Evolutionary conservation across 2,329 filamentous ascomycete species (phyloP), one percentile per base, ranked within the genome.

Genomic region (Dactylellina parvicollis): DNA sequence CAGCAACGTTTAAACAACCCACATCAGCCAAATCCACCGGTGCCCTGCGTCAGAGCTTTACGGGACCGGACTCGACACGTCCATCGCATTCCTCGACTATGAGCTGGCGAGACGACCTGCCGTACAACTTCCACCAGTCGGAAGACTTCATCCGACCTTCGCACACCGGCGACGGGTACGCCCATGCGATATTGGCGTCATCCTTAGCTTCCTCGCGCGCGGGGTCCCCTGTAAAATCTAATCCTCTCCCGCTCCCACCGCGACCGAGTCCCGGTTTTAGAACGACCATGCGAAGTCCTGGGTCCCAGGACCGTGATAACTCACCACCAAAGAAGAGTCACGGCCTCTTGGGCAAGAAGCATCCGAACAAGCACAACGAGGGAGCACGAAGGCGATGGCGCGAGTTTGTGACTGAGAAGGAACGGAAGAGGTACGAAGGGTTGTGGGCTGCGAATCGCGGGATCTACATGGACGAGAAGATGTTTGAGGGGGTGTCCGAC

Each of bases 381-480:
- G 91, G 89, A 0, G 85, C 89, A 2, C 86, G 91, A 16, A 89
- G 87, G 77, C 86, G 90, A 4, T 95, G 91, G 91, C 86, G 90
- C 42, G 90, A 93, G 76, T 84, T 87, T 73, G 86, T 95, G 42
- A 91, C 89, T 0, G 85, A 87, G 50, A 83, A 87, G 3, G 90
- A 95, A 78, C 84, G 90, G n/a, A 90, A 90, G 78, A 85, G 91
- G 1, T 95, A 95, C 80, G 91, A 94, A 80, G 91, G 90, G 1
- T 86, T 95, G 0, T 95, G 91, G 90, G 91, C 91, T 0, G 91
- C 90, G 42, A 95, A 95, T 77, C 87, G 88, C 52, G 91, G 91
- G 0, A 69, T 87, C 74, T 62, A 74, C 46, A 59, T 72, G 10
- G 47, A 50, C 3, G 79, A 9, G 28, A 74, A 47, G 36, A 75